phyloP scores from a whole-genome alignment of 2,329 filamentous ascomycete species.

The Volutella citrinella region DNA sequence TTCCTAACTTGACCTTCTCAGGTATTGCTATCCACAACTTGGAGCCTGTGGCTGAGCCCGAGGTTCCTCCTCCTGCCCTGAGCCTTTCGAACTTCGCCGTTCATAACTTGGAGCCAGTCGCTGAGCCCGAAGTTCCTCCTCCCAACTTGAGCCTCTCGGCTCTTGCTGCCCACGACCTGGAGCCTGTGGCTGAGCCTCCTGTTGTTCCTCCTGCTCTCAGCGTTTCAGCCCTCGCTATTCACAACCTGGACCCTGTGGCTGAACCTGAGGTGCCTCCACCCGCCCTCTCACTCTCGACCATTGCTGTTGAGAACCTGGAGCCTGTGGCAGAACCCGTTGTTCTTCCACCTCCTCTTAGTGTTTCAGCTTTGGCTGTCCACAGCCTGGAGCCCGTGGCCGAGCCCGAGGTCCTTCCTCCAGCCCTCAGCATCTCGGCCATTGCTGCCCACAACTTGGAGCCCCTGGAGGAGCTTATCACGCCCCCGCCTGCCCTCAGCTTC shows the following conservation, averaged over 20 bases:
- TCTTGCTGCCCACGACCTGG: conserved; percentile 23
- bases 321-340: conserved; percentile 12
- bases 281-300: conserved; percentile 16
- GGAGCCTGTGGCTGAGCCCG: conserved; percentile 26
- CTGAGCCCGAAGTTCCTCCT: conserved; percentile 23
- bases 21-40: conserved; percentile 24
- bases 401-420: conserved; percentile 27
- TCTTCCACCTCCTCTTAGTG: conserved; percentile 33
- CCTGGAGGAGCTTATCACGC: conserved; percentile 32
- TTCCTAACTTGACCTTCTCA: conserved; percentile 25
- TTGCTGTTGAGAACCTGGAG: conserved; percentile 17
- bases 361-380: conserved; percentile 45
- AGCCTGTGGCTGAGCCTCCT: conserved; percentile 25
- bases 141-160: conserved; percentile 25
- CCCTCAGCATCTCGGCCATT: conserved; percentile 31
- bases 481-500: conserved; percentile 33
- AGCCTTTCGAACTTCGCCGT: conserved; percentile 22
- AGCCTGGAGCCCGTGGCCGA: conserved; percentile 42
- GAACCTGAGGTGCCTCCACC: conserved; percentile 4
- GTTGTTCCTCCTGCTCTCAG: conserved; percentile 18
- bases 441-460: conserved; percentile 40
- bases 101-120: conserved; percentile 26
- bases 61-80: conserved; percentile 20
- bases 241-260: conserved; percentile 10
- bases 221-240: conserved; percentile 12